Evolutionary conservation across 2,329 filamentous ascomycete species (phyloP).

Genomic region (Fusarium nematophilum): DNA sequence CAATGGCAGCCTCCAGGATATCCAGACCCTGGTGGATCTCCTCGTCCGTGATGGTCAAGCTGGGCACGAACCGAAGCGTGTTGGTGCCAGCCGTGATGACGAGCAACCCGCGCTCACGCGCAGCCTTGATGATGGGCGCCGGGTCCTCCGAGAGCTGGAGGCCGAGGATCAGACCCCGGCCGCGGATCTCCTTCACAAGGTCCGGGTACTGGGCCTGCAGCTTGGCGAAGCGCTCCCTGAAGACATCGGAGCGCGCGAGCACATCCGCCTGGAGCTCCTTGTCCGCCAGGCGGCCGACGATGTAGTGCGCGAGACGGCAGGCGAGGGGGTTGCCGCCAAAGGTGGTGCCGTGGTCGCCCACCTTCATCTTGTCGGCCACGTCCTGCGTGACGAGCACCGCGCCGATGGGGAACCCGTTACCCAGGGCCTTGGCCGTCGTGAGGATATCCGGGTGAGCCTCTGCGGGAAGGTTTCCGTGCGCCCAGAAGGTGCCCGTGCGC

Average conservation of each 20-base stretch:
- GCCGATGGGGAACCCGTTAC: slow-evolving; percentile 95
- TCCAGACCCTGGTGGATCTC: slow-evolving; percentile 83
- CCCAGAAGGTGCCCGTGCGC: slow-evolving; percentile 91
- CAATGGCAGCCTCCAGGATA: slow-evolving; percentile 78
- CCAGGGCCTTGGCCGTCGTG: slow-evolving; percentile 94
- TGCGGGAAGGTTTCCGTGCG: slow-evolving; percentile 78
- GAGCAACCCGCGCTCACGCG: slow-evolving; percentile 86
- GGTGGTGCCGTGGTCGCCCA: slow-evolving; percentile 91
- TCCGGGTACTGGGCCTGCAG: slow-evolving; percentile 68
- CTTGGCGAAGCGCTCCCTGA: slow-evolving; percentile 60
- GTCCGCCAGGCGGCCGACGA: slow-evolving; percentile 81
- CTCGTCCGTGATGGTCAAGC: slow-evolving; percentile 80
- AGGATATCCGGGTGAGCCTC: slow-evolving; percentile 93
- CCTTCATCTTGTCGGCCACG: slow-evolving; percentile 56
- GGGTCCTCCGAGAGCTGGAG: slow-evolving; percentile 83
- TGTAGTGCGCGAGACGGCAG: slow-evolving; percentile 85
- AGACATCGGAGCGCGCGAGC: slow-evolving; percentile 68
- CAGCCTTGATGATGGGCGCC: slow-evolving; percentile 81
- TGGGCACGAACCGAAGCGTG: slow-evolving; percentile 91
- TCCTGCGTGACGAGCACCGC: slow-evolving; percentile 64
- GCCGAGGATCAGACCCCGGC: slow-evolving; percentile 86
- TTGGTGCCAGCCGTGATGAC: slow-evolving; percentile 95
- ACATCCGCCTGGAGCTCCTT: slow-evolving; percentile 77
- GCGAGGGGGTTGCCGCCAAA: slow-evolving; percentile 94
- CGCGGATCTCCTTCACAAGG: slow-evolving; percentile 81